Evolutionary conservation across 2,329 filamentous ascomycete genomes (phyloP), one percentile per base, ranked within the genome.

Genomic region (Sarocladium brachiariae): DNA sequence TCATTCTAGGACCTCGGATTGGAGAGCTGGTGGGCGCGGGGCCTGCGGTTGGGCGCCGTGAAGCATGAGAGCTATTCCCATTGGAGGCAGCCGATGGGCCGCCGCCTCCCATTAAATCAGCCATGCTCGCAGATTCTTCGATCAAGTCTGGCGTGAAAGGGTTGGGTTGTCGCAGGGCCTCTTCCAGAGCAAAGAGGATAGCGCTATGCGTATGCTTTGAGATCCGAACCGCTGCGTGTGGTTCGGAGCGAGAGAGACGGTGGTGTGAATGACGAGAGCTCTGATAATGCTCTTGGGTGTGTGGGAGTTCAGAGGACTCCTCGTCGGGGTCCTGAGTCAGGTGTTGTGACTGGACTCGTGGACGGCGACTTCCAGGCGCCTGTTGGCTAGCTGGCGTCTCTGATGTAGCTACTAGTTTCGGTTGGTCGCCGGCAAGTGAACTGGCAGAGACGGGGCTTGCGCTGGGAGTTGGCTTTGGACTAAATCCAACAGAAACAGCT

Each of bases 81-180:
- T 79, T 78, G 56, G 78, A 74, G 56, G 71, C 67, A 58, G 72
- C 69, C 59, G 76, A 73, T 56, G 75, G 71, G 61, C 74, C 74
- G 63, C 81, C 79, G 62, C 81, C 76, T 53, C 66, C 66, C 55
- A 75, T 67, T 59, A 96, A 76, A 66, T 96, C 91, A 59, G 91
- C 87, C 91, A 99, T 97, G 61, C 82, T 81, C 59, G 91, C 88
- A 78, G 88, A 86, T 73, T 95, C 88, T 75, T 99, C 93, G 54
- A 84, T 78, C 58, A 84, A 72, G 68, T 96, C 90, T 21, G 87
- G 78, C 8, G 90, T 95, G 69, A 97, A 95, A 46, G 82, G 74
- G 57, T 89, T 80, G 2, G 92, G 90, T 43, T 85, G 80, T 58
- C 91, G 86, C 58, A 97, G 78, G 33, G 89, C 89, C 72, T 95